Base-by-base conservation (phyloP, 2,329 filamentous ascomycete species). In the Ceratocystis huliohia region DNA sequence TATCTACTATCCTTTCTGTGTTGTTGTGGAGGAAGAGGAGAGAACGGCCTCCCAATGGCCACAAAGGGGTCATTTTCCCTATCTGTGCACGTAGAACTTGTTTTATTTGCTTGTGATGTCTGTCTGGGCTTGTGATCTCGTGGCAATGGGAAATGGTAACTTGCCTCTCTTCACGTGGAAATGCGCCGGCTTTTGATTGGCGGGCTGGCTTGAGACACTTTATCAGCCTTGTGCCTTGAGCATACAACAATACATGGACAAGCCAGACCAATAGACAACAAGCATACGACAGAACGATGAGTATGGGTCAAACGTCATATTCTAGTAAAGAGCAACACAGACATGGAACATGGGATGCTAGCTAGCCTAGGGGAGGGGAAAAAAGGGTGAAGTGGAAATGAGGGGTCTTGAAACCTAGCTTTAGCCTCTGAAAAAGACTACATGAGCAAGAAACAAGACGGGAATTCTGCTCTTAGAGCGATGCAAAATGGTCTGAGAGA, bases 361-460 rank as follows among this genome's bases (percentile, higher is more conserved):
- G 56, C 1, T 13, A 41, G 37, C 37, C 37, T 37, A 17, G 17
- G 17, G 30, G 56, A 8, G 33, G n/a, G 33, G 28, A 59, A 37
- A 25, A 28, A 22, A 53, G 10, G 48, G 48, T 15, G 22, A 59
- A 20, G 33, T 37, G 30, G 13, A 59, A 59, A 37, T 33, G 56
- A 59, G 56, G 56, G 56, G 56, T 59, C 56, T 59, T 59, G 56
- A 59, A 59, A 59, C 28, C 30, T 30, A 59, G 13, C 28, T 59
- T 33, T 25, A 37, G 25, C 4, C 30, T 28, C 48, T 15, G 22
- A 53, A 10, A 53, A 53, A 25, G 20, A 53, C 48, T n/a, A 25
- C n/a, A 25, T 50, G 10, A 22, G 22, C 15, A 5, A 30, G 25
- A 56, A 17, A 17, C 22, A 25, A 56, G 25, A 5, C 50, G 50